Evolutionary conservation across 352 stramenopile genomes (phyloP), one percentile per base, ranked within the genome.

Genomic region (Globisporangium radiosum): DNA sequence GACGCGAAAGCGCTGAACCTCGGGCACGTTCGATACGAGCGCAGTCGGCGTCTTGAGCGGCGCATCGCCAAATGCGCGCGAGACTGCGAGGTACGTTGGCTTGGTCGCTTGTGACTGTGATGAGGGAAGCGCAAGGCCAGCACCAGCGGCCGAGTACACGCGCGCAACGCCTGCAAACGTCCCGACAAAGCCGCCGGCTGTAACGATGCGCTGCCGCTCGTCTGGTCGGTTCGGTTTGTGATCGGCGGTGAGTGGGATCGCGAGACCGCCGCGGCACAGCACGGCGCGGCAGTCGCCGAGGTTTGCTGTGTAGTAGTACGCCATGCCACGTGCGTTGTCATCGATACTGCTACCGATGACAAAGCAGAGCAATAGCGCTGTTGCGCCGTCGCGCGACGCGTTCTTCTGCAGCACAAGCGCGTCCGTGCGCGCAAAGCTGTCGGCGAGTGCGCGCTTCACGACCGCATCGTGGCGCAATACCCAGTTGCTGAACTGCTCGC

Each of bases 221-320:
- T 76, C 69, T 1, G 64, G 61, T 33, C 70, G 66, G 60, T 73
- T 68, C 0, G 77, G 77, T 57, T 85, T 88, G 68, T 88, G 79
- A 47, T 91, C 79, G 52, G 45, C 69, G 13, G 75, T 81, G 7
- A 91, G 62, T 3, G 63, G 45, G 15, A 87, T 56, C 39, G 61
- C 75, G n/a, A 59, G 47, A 0, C 72, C 70, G 11, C 61, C 62
- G 37, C 78, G 67, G 62, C 69, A 87, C 44, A 91, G 65, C 14
- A 92, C 66, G 0, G 75, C 82, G 44, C 83, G 75, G 9, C 70
- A 89, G 47, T 91, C 77, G 33, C 83, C 82, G 3, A 86, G 52
- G 38, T 91, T 92, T 4, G 71, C 59, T 3, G 64, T 71, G 56
- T 86, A 90, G 9, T 81, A 76, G 11, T 85, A 76, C 7, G n/a